These are phyloP conservation scores for Pezicula rhizophila DNA, from an alignment of 2,329 filamentous ascomycete species.

Conservation along the genomic window DNA sequence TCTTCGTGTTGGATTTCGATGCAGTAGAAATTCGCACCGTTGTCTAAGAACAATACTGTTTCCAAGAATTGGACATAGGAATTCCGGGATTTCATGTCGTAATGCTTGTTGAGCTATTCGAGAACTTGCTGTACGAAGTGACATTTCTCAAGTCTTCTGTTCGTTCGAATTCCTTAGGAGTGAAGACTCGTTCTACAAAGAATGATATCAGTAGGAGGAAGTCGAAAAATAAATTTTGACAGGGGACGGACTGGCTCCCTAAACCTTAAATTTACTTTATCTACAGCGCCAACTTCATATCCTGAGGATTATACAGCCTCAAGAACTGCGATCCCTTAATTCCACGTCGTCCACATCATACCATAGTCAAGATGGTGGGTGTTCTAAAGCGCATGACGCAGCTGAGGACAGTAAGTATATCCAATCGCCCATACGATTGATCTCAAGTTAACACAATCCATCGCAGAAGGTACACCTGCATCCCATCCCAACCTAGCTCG, in stretches of 20 bases:
- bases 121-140: neutral
- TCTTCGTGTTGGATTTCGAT: neutral
- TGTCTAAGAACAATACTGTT: neutral
- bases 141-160: neutral
- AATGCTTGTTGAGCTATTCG: neutral
- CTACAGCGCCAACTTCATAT: constrained; percentile 4
- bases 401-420: constrained; percentile 60
- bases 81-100: neutral
- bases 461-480: constrained; percentile 37
- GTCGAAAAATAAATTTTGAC: constrained; percentile 15
- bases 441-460: constrained; percentile 13
- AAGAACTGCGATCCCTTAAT: neutral
- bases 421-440: neutral
- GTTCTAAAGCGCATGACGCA: constrained; percentile 67
- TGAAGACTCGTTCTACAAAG: constrained; percentile 9
- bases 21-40: neutral
- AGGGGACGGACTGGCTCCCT: constrained; percentile 15
- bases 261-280: constrained; percentile 22
- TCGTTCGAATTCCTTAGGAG: neutral
- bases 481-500: constrained; percentile 2
- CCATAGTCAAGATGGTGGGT: constrained; percentile 40
- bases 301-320: constrained; percentile 1
- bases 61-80: neutral
- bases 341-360: neutral
- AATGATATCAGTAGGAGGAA: no score